Conservation (phyloP, 2,329 filamentous ascomycete species). For the Colletotrichum navitas region DNA sequence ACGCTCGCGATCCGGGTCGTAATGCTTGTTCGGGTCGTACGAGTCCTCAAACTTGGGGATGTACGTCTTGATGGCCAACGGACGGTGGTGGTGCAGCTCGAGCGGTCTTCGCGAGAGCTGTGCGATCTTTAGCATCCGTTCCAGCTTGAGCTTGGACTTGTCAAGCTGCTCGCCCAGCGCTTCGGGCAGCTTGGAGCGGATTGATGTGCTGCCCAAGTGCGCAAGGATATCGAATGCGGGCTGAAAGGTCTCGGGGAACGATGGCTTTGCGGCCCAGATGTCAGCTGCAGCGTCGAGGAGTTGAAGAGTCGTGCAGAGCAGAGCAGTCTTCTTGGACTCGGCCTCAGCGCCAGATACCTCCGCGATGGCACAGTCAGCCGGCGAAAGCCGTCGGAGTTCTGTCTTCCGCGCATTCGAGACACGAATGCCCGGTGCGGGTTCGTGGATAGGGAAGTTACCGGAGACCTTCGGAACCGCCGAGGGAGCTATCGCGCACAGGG, state of each 20-base stretch:
- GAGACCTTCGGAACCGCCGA: slow-evolving; percentile 59
- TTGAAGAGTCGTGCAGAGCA: slow-evolving; percentile 72
- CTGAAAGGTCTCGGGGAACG: slow-evolving; percentile 84
- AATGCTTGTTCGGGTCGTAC: slow-evolving; percentile 96
- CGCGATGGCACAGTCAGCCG: slow-evolving; percentile 66
- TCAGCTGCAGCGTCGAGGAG: slow-evolving; percentile 78
- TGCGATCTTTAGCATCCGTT: slow-evolving; percentile 70
- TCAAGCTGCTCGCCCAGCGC: slow-evolving; percentile 56
- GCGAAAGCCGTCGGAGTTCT: slow-evolving; percentile 65
- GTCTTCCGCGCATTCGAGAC: slow-evolving; percentile 58
- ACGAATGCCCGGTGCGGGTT: slow-evolving; percentile 64
- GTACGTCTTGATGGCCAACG: slow-evolving; percentile 86
- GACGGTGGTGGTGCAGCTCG: slow-evolving; percentile 88
- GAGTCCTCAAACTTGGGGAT: slow-evolving; percentile 96
- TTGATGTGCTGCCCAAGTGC: slow-evolving; percentile 69
- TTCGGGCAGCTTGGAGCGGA: slow-evolving; percentile 63
- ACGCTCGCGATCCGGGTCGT: slow-evolving; percentile 93
- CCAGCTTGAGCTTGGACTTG: slow-evolving; percentile 61
- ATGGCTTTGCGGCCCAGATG: slow-evolving; percentile 78
- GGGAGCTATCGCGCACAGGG: slow-evolving; percentile 76
- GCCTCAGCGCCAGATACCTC: slow-evolving; percentile 46
- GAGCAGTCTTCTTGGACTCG: slow-evolving; percentile 63
- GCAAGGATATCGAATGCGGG: slow-evolving; percentile 71
- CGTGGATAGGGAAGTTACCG: slow-evolving; percentile 73
- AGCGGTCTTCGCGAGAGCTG: slow-evolving; percentile 80